These are phyloP conservation scores for Musa itinerans DNA, from an alignment of 176 grass and related monocot species.

Conservation along the genomic window DNA sequence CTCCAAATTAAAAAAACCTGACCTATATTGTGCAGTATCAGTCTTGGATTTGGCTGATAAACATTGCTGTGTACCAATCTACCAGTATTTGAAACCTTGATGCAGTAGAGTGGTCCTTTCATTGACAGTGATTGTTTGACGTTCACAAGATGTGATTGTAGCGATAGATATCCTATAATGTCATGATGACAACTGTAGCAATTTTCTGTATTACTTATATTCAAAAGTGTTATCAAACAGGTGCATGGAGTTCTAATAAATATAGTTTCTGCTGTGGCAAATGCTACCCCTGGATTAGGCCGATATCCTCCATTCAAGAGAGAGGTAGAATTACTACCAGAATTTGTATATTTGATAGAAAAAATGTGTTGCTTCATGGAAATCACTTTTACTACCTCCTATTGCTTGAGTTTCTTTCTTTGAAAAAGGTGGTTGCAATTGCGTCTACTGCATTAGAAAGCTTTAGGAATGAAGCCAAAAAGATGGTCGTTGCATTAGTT, in stretches of 20 bases:
- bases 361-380: conserved; percentile 15
- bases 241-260: conserved; percentile 61
- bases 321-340: conserved; percentile 26
- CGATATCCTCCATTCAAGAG: conserved; percentile 74
- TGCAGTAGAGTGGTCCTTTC: too few species aligned
- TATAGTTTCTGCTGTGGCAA: conserved; percentile 64
- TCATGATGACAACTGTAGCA: not conserved
- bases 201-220: not conserved
- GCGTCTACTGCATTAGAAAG: conserved; percentile 56
- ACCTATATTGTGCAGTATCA: too few species aligned
- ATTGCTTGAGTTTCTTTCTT: not conserved
- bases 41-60: too few species aligned
- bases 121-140: not conserved
- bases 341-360: not conserved
- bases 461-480: conserved; percentile 66
- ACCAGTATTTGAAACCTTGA: too few species aligned
- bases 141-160: not conserved
- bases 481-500: conserved; percentile 69
- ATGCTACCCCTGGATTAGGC: conserved; percentile 69
- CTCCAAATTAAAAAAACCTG: too few species aligned
- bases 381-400: not conserved
- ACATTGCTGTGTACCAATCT: too few species aligned
- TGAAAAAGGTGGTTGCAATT: conserved; percentile 57
- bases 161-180: not conserved
- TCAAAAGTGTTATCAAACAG: conserved; percentile 25